Base-by-base conservation (phyloP, 768 basidiomycete genomes). In the Suillus spraguei region DNA sequence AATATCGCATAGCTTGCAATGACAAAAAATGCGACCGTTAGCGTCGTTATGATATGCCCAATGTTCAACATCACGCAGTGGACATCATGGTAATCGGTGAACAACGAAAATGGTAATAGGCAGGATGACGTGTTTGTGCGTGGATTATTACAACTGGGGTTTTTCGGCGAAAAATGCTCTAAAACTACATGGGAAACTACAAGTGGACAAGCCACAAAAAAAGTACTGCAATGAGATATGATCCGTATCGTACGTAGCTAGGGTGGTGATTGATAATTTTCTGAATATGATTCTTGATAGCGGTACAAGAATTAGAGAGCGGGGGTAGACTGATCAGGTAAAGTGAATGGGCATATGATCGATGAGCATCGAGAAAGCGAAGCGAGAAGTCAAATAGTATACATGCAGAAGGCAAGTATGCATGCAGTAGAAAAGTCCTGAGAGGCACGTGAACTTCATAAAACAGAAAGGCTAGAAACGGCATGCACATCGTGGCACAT, bases 1-100 rank as follows among this genome's bases (percentile, higher is more conserved):
- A 92, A 78, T 50, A 88, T 75, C 32, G 87, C 87, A 76, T 91
- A 88, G 65, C 80, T 82, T 47, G 84, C 85, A 53, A 87, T 22
- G 20, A 80, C 63, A 69, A 91, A 85, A 74, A 91, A 88, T 14
- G 81, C 53, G 36, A 76, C 63, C 46, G 88, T 82, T 35, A 79
- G 67, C 39, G 70, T 67, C 61, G 90, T 68, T 67, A 87, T 73
- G 64, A 80, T 65, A 70, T 85, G 81, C 17, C 87, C 88, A 33
- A 68, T 66, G 64, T 79, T 72, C 54, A 72, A 67, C 69, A 75
- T 77, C 35, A 41, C 59, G 74, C 67, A 65, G 67, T 64, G 47
- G 56, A 58, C 62, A 65, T 44, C 63, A 61, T 42, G n/a, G n/a
- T n/a, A n/a, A n/a, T 46, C 46, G 65, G 65, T 39, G 22, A 62